Evolutionary conservation across 257 asterid genomes (phyloP), one percentile per base, ranked within the genome.

Genomic region (Lycium ferocissimum): DNA sequence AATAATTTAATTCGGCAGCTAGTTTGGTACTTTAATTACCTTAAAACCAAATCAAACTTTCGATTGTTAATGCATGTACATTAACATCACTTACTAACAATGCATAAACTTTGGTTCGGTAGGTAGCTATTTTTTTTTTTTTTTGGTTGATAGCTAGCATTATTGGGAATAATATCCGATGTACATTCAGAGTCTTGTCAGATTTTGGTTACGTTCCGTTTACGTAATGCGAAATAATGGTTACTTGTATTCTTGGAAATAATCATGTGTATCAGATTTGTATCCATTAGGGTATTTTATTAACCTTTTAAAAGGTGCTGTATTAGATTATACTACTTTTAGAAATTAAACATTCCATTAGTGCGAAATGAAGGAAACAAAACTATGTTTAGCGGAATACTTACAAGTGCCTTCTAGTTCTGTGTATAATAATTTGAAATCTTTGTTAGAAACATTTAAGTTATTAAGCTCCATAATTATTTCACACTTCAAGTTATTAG

Each of bases 181-280:
- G 53, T 70, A 70, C 33, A 70, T 70, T 38, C 79, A 38, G 14
- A 70, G 53, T 17, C 79, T 70, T 38, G 79, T 70, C 79, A 70
- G 54, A 70, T 70, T 38, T 40, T 70, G 54, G 54, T 70, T 70
- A 17, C 78, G 78, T 69, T 69, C 12, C 15, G 15, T 70, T 47
- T 75, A 20, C 43, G 43, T 47, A 20, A 20, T 47, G 47, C 37
- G 13, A 49, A 47, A 7, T 20, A 75, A 47, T 47, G 43, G 11
- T 47, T 75, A 6, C 13, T 20, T 47, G 20, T 47, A 73, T 20
- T 73, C 20, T 9, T 73, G 59, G 81, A 73, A 43, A 72, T 45
- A n/a, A 72, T 43, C 2, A 43, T 18, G 20, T 20, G 2, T 15
- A 18, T 40, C 9, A 47, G 1, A 49, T 20, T 45, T 75, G 58